These are phyloP conservation scores for Nectriaceae sp. DNA, from an alignment of 2,329 filamentous ascomycete species.

Conservation along the genomic window DNA sequence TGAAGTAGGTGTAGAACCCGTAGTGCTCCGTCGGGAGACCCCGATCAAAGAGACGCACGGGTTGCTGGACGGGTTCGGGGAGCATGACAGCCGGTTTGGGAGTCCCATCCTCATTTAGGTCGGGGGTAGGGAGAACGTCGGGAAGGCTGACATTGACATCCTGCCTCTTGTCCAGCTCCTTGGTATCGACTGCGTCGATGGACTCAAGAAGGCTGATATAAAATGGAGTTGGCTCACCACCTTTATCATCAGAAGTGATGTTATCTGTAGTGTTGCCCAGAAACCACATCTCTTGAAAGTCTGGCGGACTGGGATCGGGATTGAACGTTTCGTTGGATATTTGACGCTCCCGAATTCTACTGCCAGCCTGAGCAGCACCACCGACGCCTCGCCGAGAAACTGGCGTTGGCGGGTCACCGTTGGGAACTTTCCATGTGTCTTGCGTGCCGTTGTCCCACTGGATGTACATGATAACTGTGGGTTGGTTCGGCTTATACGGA, in stretches of 20 bases:
- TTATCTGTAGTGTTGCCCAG: conserved; percentile 84
- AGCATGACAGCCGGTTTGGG: conserved; percentile 73
- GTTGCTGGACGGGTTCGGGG: conserved; percentile 72
- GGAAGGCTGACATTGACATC: conserved; percentile 27
- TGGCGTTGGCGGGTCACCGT: conserved; percentile 35
- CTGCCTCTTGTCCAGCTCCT: conserved; percentile 25
- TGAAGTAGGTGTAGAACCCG: conserved; percentile 91
- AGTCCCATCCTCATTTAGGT: conserved; percentile 66
- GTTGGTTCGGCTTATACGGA: conserved; percentile 67
- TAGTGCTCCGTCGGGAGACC: conserved; percentile 83
- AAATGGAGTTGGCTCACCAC: conserved; percentile 86
- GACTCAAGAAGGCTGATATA: conserved; percentile 73
- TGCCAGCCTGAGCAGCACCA: conserved; percentile 25
- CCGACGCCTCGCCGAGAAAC: conserved; percentile 29
- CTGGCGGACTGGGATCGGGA: conserved; percentile 59
- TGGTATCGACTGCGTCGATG: conserved; percentile 34
- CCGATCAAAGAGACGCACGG: conserved; percentile 82
- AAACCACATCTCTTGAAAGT: conserved; percentile 74
- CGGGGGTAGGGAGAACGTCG: conserved; percentile 63
- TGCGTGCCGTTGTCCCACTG: conserved; percentile 64
- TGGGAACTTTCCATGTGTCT: conserved; percentile 51
- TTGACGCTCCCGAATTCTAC: conserved; percentile 20
- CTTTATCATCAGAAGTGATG: conserved; percentile 65
- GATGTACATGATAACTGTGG: conserved; percentile 81
- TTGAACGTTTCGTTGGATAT: conserved; percentile 35